Evolutionary conservation across 805 yeast species (phyloP).

Genomic region (Ascoidea rubescens): DNA sequence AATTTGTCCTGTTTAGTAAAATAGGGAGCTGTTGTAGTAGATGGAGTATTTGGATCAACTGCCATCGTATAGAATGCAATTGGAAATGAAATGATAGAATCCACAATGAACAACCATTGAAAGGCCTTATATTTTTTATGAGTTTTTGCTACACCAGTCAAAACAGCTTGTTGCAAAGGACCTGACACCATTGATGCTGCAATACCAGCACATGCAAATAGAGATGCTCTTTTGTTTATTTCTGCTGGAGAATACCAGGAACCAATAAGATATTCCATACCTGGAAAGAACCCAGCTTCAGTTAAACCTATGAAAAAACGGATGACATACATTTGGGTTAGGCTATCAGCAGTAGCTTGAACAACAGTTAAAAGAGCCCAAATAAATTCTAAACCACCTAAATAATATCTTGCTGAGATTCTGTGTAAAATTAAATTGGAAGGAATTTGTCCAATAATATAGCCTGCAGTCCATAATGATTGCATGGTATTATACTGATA

Average conservation of each 20-base stretch:
- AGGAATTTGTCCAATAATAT: no score
- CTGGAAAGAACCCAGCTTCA: constrained; percentile 6
- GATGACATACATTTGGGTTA: no score
- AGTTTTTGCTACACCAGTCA: constrained; percentile 14
- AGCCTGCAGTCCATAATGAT: no score
- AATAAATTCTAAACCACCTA: no score
- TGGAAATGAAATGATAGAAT: constrained; percentile 28
- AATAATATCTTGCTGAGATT: no score
- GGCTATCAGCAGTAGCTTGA: no score
- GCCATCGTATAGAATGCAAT: constrained; percentile 28
- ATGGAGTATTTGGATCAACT: constrained; percentile 33
- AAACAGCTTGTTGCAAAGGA: constrained; percentile 22
- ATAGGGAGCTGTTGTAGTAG: constrained; percentile 27
- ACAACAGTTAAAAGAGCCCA: no score
- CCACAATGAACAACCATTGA: constrained; percentile 28
- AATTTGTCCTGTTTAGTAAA: constrained; percentile 25
- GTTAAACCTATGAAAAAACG: constrained; percentile 11
- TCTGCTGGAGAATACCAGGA: no score
- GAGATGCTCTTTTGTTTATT: background rate
- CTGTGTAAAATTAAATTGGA: no score
- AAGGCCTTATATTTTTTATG: constrained; percentile 18
- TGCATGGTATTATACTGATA: no score
- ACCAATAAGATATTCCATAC: constrained; percentile 10
- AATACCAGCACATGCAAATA: constrained; percentile 21
- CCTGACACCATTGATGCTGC: constrained; percentile 24